phyloP scores from a whole-genome alignment of 768 basidiomycete species.

The Suillus luteus region DNA sequence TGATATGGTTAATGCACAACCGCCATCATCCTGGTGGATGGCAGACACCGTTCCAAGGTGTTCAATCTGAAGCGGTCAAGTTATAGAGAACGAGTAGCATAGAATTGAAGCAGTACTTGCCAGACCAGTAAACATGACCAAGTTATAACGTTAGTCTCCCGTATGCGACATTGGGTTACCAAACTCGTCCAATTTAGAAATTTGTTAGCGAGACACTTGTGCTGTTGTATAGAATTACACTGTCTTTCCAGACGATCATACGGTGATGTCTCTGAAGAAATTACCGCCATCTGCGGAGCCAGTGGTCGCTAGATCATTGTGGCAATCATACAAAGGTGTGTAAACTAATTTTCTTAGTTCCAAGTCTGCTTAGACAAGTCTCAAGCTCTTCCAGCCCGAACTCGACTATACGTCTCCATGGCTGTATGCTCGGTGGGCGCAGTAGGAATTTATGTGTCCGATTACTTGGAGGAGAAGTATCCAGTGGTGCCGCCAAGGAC shows the following conservation, averaged over 20 bases:
- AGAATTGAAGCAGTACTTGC: slow-evolving; percentile 42
- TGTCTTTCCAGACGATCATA: not conserved
- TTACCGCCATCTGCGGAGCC: slow-evolving; percentile 13
- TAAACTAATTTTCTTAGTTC: slow-evolving; percentile 8
- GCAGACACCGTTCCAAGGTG: slow-evolving; percentile 76
- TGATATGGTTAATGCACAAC: slow-evolving; percentile 81
- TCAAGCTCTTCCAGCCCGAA: slow-evolving; percentile 54
- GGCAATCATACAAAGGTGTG: slow-evolving; percentile 48
- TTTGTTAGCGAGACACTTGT: not conserved
- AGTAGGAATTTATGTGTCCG: slow-evolving; percentile 49
- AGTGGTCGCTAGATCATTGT: slow-evolving; percentile 31
- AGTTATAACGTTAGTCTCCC: slow-evolving; percentile 11
- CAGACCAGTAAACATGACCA: slow-evolving; percentile 75
- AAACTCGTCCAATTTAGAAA: not conserved
- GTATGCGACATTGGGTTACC: not conserved
- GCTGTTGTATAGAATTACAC: not conserved
- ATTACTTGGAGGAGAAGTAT: slow-evolving; percentile 50
- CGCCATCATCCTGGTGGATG: slow-evolving; percentile 65
- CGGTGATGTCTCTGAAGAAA: slow-evolving; percentile 9
- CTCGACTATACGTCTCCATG: slow-evolving; percentile 53
- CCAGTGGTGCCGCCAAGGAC: slow-evolving; percentile 19
- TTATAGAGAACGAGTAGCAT: slow-evolving; percentile 12
- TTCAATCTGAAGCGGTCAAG: slow-evolving; percentile 65
- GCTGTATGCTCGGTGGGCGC: slow-evolving; percentile 48
- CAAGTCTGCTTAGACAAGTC: slow-evolving; percentile 16